Evolutionary conservation across 768 basidiomycete species (phyloP).

Genomic region (Pilatotrama ljubarskyi): DNA sequence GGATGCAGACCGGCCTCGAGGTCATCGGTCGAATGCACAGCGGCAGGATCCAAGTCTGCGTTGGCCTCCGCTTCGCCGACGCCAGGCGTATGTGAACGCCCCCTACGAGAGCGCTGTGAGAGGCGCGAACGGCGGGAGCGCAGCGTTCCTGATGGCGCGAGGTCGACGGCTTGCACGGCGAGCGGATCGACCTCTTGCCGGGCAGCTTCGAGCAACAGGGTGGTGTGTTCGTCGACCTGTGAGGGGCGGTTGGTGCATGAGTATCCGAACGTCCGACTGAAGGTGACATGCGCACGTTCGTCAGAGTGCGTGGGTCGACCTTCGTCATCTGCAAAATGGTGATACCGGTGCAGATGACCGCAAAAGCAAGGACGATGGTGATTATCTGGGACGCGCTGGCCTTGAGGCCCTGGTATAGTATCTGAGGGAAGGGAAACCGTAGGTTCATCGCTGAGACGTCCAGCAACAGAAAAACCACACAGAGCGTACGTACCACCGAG

Average conservation of each 20-base stretch:
- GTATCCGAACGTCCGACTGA: not conserved
- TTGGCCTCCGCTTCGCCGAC: not conserved
- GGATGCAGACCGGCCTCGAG: constrained; percentile 12
- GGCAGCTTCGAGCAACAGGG: constrained; percentile 81
- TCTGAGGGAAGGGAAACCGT: constrained; percentile 37
- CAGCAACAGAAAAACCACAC: not conserved
- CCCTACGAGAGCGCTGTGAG: constrained; percentile 9
- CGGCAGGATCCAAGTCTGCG: not conserved
- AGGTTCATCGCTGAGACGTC: not conserved
- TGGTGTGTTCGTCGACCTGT: constrained; percentile 81
- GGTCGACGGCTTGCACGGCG: constrained; percentile 20
- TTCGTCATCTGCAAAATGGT: constrained; percentile 92
- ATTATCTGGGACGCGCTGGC: constrained; percentile 76
- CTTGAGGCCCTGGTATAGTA: constrained; percentile 85
- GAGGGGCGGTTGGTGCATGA: too few species aligned
- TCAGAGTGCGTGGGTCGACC: constrained; percentile 77
- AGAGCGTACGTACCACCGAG: constrained; percentile 55
- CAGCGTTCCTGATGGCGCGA: constrained; percentile 17
- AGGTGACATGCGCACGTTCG: constrained; percentile 31
- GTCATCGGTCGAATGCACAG: constrained; percentile 8
- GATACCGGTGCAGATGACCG: constrained; percentile 87
- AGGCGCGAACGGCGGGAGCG: constrained; percentile 27
- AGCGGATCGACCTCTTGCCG: constrained; percentile 45
- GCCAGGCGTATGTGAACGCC: not conserved
- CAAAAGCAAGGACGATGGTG: constrained; percentile 85